Conservation (phyloP, 192 early-diverging fungal genomes). For the Backusella tarrabulga region DNA sequence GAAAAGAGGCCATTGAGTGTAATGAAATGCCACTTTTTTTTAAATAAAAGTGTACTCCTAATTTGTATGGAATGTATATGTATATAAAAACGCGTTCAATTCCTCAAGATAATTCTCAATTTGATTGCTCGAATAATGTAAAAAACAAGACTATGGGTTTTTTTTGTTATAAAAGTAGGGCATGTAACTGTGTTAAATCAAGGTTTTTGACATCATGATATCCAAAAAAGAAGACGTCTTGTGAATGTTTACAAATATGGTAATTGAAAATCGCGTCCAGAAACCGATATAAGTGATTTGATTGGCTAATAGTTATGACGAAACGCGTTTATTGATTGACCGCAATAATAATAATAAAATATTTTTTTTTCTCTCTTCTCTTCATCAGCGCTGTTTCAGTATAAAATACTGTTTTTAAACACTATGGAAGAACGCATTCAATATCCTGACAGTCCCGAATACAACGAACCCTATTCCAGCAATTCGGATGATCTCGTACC, state of each 20-base stretch:
- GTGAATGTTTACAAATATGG: neutral
- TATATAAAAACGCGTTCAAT: no score
- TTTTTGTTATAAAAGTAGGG: no score
- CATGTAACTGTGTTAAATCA: neutral
- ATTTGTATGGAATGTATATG: no score
- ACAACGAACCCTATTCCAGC: neutral
- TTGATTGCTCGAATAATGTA: no score
- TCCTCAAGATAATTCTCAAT: no score
- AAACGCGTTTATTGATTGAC: neutral
- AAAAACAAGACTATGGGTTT: no score
- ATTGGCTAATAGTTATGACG: neutral
- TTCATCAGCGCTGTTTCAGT: neutral
- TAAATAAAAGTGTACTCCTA: no score
- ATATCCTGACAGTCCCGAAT: constrained; percentile 16
- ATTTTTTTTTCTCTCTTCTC: neutral
- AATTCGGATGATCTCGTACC: constrained; percentile 28
- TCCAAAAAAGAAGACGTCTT: neutral
- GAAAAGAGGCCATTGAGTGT: no score
- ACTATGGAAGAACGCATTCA: neutral
- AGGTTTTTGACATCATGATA: no score
- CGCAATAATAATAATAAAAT: neutral
- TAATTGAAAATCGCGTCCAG: neutral
- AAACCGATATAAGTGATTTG: neutral
- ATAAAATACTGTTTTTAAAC: neutral
- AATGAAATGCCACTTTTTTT: no score